phyloP scores from a whole-genome alignment of 2,329 filamentous ascomycete species.

The Cladophialophora immunda region DNA sequence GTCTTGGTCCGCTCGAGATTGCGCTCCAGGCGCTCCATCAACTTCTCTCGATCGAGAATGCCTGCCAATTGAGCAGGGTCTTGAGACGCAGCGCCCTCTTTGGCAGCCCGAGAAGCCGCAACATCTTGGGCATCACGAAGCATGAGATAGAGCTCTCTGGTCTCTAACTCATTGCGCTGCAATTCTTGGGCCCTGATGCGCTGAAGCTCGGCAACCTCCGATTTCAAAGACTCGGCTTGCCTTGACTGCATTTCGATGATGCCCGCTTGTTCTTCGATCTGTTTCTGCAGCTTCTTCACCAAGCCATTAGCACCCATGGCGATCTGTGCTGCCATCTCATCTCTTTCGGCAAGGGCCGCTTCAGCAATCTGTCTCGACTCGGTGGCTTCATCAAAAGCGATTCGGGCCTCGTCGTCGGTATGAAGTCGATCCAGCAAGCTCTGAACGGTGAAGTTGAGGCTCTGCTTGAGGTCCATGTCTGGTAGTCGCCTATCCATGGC shows the following conservation, averaged over 20 bases:
- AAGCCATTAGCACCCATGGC: conserved; percentile 93
- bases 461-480: conserved; percentile 98
- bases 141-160: conserved; percentile 96
- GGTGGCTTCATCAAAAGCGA: conserved; percentile 88
- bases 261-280: conserved; percentile 89
- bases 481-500: conserved; percentile 96
- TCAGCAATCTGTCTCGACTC: conserved; percentile 93
- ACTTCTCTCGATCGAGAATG: conserved; percentile 87
- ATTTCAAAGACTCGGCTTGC: conserved; percentile 86
- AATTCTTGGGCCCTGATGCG: conserved; percentile 86
- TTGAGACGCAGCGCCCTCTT: conserved; percentile 63
- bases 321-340: conserved; percentile 89
- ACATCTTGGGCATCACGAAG: conserved; percentile 96
- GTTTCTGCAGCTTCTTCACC: conserved; percentile 89
- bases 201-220: conserved; percentile 86
- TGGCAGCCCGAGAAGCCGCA: conserved; percentile 84
- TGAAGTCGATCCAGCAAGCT: conserved; percentile 93
- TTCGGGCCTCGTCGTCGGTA: conserved; percentile 92
- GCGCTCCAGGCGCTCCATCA: conserved; percentile 94
- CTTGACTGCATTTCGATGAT: conserved; percentile 89
- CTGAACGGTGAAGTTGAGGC: conserved; percentile 96
- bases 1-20: conserved; percentile 97
- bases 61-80: conserved; percentile 85
- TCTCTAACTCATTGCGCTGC: conserved; percentile 94
- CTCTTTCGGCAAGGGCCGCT: conserved; percentile 92